Evolutionary conservation across 495 filamentous ascomycete genomes (phyloP).

Genomic region (Podospora pseudocomata): DNA sequence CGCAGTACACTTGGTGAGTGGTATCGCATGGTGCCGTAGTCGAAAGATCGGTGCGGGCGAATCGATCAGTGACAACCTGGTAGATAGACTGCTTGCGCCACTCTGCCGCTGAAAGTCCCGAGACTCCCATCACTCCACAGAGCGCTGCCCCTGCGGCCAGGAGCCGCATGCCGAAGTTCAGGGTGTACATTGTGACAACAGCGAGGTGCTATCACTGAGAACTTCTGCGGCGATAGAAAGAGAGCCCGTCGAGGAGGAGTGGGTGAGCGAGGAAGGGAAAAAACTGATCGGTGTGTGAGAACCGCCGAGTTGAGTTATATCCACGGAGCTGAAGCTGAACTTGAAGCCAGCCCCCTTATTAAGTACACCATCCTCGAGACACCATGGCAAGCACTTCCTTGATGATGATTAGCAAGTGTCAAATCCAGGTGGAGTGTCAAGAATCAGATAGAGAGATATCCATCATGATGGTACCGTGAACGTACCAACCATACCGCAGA

Average conservation of each 20-base stretch:
- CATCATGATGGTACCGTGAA: not conserved
- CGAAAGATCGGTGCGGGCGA: constrained; percentile 64
- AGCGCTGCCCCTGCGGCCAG: constrained; percentile 6
- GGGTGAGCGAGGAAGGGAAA: not conserved
- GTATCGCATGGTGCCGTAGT: constrained; percentile 54
- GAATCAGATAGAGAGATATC: not conserved
- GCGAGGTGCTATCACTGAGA: not conserved
- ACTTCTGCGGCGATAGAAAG: not conserved
- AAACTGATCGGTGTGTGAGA: not conserved
- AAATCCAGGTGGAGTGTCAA: not conserved
- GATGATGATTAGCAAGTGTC: not conserved
- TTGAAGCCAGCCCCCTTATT: not conserved
- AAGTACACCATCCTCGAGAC: not conserved
- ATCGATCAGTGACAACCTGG: constrained; percentile 71
- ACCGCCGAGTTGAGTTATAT: not conserved
- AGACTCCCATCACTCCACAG: constrained; percentile 5
- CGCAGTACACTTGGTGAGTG: constrained; percentile 59
- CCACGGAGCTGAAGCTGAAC: not conserved
- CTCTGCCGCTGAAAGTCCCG: constrained; percentile 22
- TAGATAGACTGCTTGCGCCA: constrained; percentile 65
- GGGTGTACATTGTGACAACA: constrained; percentile 7
- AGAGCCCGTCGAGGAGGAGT: not conserved
- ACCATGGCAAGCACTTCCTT: not conserved
- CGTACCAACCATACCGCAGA: not conserved
- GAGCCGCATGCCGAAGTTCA: constrained; percentile 8